Conservation (phyloP, 768 basidiomycete species). For the Suillus discolor region DNA sequence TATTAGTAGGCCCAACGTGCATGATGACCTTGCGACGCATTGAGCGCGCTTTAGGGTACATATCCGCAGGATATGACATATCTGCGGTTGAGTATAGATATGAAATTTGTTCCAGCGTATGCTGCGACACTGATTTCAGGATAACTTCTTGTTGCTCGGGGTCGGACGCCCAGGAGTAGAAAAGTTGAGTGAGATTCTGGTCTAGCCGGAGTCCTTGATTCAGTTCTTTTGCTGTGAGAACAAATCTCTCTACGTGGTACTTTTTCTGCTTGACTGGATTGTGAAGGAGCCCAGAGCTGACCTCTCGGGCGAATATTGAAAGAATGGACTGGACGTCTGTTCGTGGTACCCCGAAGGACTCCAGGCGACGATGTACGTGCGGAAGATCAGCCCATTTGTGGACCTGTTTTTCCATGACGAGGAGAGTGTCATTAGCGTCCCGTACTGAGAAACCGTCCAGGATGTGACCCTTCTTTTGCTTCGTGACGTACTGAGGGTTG, state of each 20-base stretch:
- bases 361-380: slow-evolving; percentile 42
- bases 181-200: slow-evolving; percentile 50
- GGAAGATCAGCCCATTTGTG: slow-evolving; percentile 39
- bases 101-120: slow-evolving; percentile 41
- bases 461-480: slow-evolving; percentile 8
- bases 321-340: slow-evolving; percentile 45
- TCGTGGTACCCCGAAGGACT: slow-evolving; percentile 50
- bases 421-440: slow-evolving; percentile 15
- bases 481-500: slow-evolving; percentile 5
- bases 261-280: slow-evolving; percentile 21
- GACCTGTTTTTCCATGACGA: slow-evolving; percentile 40
- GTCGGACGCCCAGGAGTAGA: slow-evolving; percentile 58
- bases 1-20: slow-evolving; percentile 98
- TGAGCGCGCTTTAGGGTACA: slow-evolving; percentile 53
- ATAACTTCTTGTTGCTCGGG: slow-evolving; percentile 31
- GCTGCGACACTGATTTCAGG: slow-evolving; percentile 26
- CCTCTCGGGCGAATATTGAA: slow-evolving; percentile 39
- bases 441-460: slow-evolving; percentile 7
- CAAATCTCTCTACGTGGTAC: slow-evolving; percentile 48
- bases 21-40: slow-evolving; percentile 81
- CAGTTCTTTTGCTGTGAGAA: slow-evolving; percentile 33
- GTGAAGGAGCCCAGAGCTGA: slow-evolving; percentile 36
- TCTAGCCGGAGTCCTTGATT: slow-evolving; percentile 39
- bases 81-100: slow-evolving; percentile 42
- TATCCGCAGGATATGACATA: slow-evolving; percentile 50